Percentiles rank a stretch among this genome's conserved stretches.
Conservation (phyloP, 2,329 filamentous ascomycete genomes). For the Cladorrhinum sp. region DNA sequence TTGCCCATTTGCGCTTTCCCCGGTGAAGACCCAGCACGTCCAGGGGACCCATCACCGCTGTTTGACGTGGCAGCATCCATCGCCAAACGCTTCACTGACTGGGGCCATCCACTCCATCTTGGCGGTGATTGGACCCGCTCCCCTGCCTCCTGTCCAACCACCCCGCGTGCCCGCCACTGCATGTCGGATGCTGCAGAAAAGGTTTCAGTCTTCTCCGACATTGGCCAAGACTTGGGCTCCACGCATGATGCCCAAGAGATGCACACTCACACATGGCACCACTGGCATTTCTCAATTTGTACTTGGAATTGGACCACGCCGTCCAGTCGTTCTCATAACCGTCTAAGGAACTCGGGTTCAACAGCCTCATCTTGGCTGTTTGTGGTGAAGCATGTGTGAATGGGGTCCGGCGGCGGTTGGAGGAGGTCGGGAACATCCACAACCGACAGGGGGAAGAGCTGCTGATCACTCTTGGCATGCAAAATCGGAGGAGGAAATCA, state of each 20-base stretch:
- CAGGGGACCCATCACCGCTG: slow-evolving; percentile 17
- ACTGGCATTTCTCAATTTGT: background rate
- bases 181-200: background rate
- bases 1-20: slow-evolving; percentile 3
- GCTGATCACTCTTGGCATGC: background rate
- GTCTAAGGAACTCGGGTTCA: background rate
- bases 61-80: slow-evolving; percentile 28
- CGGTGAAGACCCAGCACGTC: background rate
- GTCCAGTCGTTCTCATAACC: background rate
- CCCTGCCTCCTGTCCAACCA: slow-evolving; percentile 14
- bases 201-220: background rate
- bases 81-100: slow-evolving; percentile 22
- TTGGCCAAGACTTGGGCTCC: background rate
- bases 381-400: too few relatives aligned
- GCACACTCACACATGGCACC: background rate
- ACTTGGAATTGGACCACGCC: background rate
- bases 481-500: background rate
- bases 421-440: background rate
- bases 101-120: slow-evolving; percentile 12
- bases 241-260: background rate
- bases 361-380: background rate
- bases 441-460: background rate
- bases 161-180: slow-evolving; percentile 8
- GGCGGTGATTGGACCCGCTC: slow-evolving; percentile 20
- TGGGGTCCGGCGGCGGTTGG: background rate